A percentile compares a stretch with the other conserved stretches of the same genome.
Conservation (phyloP, 495 filamentous ascomycete species). For the Penicillium crystallinum region DNA sequence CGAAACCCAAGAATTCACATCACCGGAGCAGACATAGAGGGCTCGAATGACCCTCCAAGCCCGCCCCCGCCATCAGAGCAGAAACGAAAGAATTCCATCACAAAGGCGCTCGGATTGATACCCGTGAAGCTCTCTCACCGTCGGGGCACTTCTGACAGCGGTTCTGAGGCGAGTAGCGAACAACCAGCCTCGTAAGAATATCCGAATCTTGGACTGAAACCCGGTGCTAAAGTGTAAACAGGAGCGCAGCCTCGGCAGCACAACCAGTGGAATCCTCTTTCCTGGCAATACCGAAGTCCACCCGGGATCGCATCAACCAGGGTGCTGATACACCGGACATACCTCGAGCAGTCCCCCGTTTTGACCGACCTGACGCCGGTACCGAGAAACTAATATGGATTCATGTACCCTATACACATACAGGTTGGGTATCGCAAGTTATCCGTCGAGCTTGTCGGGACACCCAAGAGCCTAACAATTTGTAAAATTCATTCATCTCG, state of each 20-base stretch:
- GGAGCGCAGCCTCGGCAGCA: conserved; percentile 12
- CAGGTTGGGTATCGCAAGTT: conserved; percentile 54
- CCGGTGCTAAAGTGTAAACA: neutral
- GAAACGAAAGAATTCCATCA: conserved; percentile 1
- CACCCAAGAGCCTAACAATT: conserved; percentile 23
- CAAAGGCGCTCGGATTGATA: conserved; percentile 8
- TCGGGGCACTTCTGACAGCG: conserved; percentile 15
- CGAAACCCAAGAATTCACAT: conserved; percentile 32
- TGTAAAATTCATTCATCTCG: conserved; percentile 13
- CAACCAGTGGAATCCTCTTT: conserved; percentile 19
- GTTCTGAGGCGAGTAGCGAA: conserved; percentile 15
- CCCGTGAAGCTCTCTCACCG: conserved; percentile 11
- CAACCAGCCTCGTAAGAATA: conserved; percentile 18
- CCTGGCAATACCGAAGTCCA: conserved; percentile 23
- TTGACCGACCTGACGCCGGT: conserved; percentile 36
- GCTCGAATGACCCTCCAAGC: conserved; percentile 5
- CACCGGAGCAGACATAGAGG: conserved; percentile 23
- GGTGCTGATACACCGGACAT: conserved; percentile 17
- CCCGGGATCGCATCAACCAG: conserved; percentile 25
- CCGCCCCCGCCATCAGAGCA: conserved; percentile 14
- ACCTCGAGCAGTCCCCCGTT: conserved; percentile 30
- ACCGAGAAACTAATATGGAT: conserved; percentile 58
- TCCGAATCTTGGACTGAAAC: neutral
- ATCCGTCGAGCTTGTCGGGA: conserved; percentile 20
- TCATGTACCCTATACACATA: conserved; percentile 61